Evolutionary conservation across 192 early-diverging fungal species (phyloP).

Genomic region (Backusella westeae): DNA sequence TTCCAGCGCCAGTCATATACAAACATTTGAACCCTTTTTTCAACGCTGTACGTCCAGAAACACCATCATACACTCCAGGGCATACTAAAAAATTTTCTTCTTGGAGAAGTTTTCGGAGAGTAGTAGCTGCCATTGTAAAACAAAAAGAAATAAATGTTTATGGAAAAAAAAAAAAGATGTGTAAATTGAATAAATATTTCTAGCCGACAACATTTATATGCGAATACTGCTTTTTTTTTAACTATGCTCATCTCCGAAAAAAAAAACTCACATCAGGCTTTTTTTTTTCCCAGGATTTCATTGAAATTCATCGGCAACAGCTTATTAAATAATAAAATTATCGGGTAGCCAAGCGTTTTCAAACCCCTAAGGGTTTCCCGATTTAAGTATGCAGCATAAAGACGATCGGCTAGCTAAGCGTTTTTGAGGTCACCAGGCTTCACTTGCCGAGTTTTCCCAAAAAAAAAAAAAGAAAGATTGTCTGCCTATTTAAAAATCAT

Average conservation of each 20-base stretch:
- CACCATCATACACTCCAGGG: conserved; percentile 27
- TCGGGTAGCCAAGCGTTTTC: not conserved
- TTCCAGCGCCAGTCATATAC: conserved; percentile 31
- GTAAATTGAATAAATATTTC: not conserved
- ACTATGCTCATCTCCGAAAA: not conserved
- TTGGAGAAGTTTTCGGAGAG: conserved; percentile 7
- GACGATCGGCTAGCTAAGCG: not conserved
- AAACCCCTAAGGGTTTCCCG: not conserved
- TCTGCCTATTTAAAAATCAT: not conserved
- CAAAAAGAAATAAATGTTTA: not conserved
- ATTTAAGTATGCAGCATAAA: not conserved
- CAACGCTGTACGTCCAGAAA: conserved; percentile 18
- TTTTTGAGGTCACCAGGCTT: not conserved
- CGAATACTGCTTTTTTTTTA: not conserved
- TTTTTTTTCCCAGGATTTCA: not conserved
- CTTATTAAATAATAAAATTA: not conserved
- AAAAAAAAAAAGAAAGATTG: not conserved
- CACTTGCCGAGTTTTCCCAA: not conserved
- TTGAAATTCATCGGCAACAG: not conserved
- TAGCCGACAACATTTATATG: not conserved
- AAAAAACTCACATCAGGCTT: not conserved
- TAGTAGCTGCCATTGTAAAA: not conserved
- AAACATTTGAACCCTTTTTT: conserved; percentile 23
- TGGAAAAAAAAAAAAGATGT: not conserved
- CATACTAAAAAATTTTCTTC: conserved; percentile 14